phyloP scores from a whole-genome alignment of 2,329 filamentous ascomycete species.

The Hypoxylon sp. region DNA sequence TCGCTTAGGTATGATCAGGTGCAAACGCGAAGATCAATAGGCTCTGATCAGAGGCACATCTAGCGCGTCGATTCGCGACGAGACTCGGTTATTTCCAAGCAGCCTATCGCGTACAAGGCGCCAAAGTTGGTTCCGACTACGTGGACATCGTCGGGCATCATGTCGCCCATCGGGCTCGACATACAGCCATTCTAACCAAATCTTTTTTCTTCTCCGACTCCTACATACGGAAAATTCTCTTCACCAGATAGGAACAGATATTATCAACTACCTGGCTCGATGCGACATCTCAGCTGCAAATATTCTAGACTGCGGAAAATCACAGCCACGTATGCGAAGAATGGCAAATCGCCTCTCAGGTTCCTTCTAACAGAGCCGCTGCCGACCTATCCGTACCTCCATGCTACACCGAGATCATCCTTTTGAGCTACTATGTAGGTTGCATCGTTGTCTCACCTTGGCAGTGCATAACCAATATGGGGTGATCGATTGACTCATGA shows the following conservation, averaged over 20 bases:
- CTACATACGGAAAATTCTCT: conserved; percentile 4
- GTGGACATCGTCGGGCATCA: conserved; percentile 34
- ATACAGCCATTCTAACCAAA: conserved; percentile 18
- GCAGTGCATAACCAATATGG: conserved; percentile 18
- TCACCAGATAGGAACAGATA: conserved; percentile 2
- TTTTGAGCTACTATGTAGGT: conserved; percentile 13
- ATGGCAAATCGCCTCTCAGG: neutral
- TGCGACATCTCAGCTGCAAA: conserved; percentile 22
- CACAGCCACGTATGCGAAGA: conserved; percentile 29
- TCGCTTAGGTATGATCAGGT: conserved; percentile 21
- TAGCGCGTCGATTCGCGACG: conserved; percentile 8
- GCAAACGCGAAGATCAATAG: conserved; percentile 3
- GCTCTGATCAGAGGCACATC: neutral
- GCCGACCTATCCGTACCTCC: conserved; percentile 5
- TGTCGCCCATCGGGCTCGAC: conserved; percentile 23
- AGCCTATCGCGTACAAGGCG: conserved; percentile 16
- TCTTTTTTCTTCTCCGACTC: conserved; percentile 5
- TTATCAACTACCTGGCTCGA: conserved; percentile 7
- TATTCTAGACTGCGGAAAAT: conserved; percentile 17
- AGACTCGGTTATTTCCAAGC: neutral
- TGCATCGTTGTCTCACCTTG: conserved; percentile 30
- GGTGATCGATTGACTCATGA: conserved; percentile 3
- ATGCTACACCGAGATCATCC: conserved; percentile 34
- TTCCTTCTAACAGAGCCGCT: neutral
- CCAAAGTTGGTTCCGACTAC: conserved; percentile 19